Percentiles rank a stretch among this genome's conserved stretches.
phyloP scores from a whole-genome alignment of 2,329 filamentous ascomycete species.

The Mariannaea sp. region DNA sequence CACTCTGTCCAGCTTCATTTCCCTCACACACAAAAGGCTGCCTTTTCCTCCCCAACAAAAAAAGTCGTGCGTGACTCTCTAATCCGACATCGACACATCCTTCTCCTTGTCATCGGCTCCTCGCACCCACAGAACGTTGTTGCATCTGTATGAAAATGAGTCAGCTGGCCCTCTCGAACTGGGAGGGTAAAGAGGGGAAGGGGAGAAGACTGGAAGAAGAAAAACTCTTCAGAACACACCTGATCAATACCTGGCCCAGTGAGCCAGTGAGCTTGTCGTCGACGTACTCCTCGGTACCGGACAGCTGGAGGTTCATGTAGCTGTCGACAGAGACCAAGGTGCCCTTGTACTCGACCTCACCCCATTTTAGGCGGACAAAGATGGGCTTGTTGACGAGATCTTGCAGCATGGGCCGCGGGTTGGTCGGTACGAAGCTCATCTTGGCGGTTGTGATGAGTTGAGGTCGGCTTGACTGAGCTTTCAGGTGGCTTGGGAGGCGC shows the following conservation, averaged over 20 bases:
- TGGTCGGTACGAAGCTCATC: slow-evolving; percentile 78
- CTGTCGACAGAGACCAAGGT: slow-evolving; percentile 90
- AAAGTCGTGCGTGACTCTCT: background rate
- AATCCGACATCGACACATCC: slow-evolving; percentile 58
- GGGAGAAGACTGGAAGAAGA: too few species aligned
- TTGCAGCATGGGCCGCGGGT: slow-evolving; percentile 96
- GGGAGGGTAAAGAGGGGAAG: background rate
- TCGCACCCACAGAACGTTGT: slow-evolving; percentile 95
- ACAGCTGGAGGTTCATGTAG: slow-evolving; percentile 98
- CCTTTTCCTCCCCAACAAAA: background rate
- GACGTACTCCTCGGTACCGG: slow-evolving; percentile 89
- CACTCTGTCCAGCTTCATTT: background rate
- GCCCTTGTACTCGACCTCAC: slow-evolving; percentile 96
- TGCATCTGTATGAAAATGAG: slow-evolving; percentile 63
- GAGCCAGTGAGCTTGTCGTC: slow-evolving; percentile 83
- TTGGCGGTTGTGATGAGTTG: slow-evolving; percentile 5
- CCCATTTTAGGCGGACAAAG: slow-evolving; percentile 95
- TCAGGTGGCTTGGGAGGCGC: slow-evolving; percentile 5
- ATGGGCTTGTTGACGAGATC: slow-evolving; percentile 90
- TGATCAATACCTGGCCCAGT: slow-evolving; percentile 89
- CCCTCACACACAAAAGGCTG: background rate
- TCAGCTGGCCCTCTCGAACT: background rate
- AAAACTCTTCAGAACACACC: slow-evolving; percentile 63
- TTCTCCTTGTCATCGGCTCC: slow-evolving; percentile 57
- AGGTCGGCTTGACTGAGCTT: background rate